Evolutionary conservation across 1,139 yeast genomes (phyloP).

Genomic region (Hemisphaericaspora subhashii): DNA sequence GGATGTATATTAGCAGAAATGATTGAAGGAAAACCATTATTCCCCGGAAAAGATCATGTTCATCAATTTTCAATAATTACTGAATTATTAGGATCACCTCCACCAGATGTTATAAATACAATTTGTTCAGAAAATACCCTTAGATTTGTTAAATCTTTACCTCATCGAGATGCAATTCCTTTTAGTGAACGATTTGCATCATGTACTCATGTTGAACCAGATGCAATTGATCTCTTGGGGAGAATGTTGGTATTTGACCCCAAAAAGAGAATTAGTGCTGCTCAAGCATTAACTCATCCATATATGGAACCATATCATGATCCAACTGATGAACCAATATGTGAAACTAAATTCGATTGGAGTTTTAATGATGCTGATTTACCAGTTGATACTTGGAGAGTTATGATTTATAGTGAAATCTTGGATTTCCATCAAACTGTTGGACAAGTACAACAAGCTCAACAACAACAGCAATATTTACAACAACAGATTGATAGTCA

Average conservation of each 20-base stretch:
- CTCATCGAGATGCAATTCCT: constrained; percentile 90
- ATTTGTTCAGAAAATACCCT: constrained; percentile 94
- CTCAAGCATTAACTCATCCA: constrained; percentile 84
- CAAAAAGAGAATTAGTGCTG: constrained; percentile 88
- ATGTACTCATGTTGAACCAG: constrained; percentile 78
- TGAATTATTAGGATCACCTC: constrained; percentile 94
- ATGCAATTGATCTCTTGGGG: constrained; percentile 84
- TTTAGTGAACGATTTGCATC: constrained; percentile 72
- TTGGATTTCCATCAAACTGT: constrained; percentile 79
- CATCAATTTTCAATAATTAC: constrained; percentile 97
- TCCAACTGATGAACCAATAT: constrained; percentile 95
- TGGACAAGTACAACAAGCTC: neutral
- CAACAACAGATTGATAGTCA: neutral
- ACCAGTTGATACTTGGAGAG: constrained; percentile 98
- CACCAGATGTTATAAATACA: constrained; percentile 92
- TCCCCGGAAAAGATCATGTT: constrained; percentile 98
- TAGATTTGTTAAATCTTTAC: constrained; percentile 89
- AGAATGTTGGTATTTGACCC: constrained; percentile 95
- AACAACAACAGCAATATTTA: constrained; percentile 10
- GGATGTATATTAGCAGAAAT: constrained; percentile 98
- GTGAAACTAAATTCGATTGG: constrained; percentile 95
- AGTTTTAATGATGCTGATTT: constrained; percentile 96
- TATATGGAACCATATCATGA: constrained; percentile 98
- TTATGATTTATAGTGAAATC: constrained; percentile 98
- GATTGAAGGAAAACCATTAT: constrained; percentile 98